Evolutionary conservation across 768 basidiomycete genomes (phyloP), one percentile per base, ranked within the genome.

Genomic region (Floccularia luteovirens): DNA sequence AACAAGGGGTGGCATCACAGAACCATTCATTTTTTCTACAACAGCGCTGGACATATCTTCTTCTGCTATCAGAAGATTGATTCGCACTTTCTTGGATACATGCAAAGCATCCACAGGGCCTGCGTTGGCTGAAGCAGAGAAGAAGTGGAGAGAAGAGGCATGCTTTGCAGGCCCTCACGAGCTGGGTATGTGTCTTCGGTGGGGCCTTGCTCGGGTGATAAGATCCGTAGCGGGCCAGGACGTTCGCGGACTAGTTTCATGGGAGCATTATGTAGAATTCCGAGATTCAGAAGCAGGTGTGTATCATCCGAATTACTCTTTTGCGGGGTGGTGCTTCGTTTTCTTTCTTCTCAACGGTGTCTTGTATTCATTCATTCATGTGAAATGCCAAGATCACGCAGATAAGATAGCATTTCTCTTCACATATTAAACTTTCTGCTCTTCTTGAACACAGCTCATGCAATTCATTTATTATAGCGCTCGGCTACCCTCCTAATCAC

Each of bases 21-120:
- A 89, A 2, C 92, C 93, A 16, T 83, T 96, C 62, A 80, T 97
- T 46, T 94, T 97, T 66, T 89, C 88, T 25, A 79, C 77, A 21
- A 77, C 84, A 48, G 91, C 91, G 12, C 77, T 97, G 44, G 92
- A 96, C 52, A 70, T 93, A 30, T 84, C 79, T 31, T 65, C 79
- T 4, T 64, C 78, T n/a, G 75, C 79, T 24, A 78, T 90, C 50
- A 81, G 75, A 50, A 68, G 82, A 36, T 74, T 97, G 39, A 81
- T 94, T 45, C 70, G 77, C n/a, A 64, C 81, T 5, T 97, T 93
- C 62, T 61, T 96, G n/a, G 65, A 70, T 30, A 79, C 77, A 4
- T 83, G 81, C 50, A 49, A 50, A 23, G 44, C 56, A 39, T 47
- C 61, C 40, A 41, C 57, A 7, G 54, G 51, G 27, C 59, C 57